Evolutionary conservation across 306 rosid species (phyloP), one percentile per base, ranked within the genome.

Genomic region (Arachis hypogaea): DNA sequence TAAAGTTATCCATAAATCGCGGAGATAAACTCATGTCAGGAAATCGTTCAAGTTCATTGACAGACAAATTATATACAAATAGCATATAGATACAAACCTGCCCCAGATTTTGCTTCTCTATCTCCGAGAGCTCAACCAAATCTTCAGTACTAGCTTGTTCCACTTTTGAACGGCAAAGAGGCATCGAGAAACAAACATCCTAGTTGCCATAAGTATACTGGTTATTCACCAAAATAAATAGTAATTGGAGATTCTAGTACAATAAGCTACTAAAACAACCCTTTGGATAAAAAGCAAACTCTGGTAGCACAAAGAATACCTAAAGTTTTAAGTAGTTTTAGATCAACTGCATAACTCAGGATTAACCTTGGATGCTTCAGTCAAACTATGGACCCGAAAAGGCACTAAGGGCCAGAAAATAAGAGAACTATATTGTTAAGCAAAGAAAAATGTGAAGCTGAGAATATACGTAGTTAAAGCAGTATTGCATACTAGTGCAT

Each of bases 141-240:
- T 87, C 93, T 68, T 95, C 99, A 12, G 88, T 80, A 14, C 86
- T 75, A 45, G 80, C 93, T 77, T 92, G 97, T 84, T 92, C 93
- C 58, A 84, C 87, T 86, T 90, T 90, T 11, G 99, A 92, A 75
- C 44, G 85, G 87, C 96, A 94, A 52, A 87, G 96, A 74, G 99
- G 99, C 99, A 92, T 94, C 16, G 96, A 86, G 89, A 92, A 94
- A 78, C 80, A 66, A 78, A 94, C 77, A 79, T 88, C 99, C 98
- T 94, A 73, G 54, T 43, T 44, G 12, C 38, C 47, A 62, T 68
- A 77, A 42, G 18, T 38, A 66, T 38, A 73, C 11, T 73, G 12
- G 59, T 56, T 58, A 69, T 9, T 67, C n/a, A 18, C 50, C 50
- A 43, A 42, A 30, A 41, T 56, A 62, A 61, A 50, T 49, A 56